These are phyloP conservation scores for Ustulina deusta DNA, from an alignment of 2,329 filamentous ascomycete genomes.

Conservation along the genomic window DNA sequence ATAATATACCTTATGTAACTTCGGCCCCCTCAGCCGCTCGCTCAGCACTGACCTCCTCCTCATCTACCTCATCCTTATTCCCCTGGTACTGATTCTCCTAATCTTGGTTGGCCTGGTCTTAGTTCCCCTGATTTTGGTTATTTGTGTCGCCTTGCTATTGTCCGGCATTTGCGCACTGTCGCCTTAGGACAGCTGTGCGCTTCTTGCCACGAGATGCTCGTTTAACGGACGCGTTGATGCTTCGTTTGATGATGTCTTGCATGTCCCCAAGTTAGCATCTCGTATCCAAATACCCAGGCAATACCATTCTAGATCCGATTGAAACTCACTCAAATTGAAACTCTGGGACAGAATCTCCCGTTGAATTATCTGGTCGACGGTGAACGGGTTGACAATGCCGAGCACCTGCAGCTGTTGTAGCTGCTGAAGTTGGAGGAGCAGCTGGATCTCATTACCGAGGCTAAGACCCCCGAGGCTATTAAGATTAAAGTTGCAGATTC, in stretches of 20 bases:
- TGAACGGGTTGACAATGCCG: constrained; percentile 44
- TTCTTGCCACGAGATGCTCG: constrained; percentile 41
- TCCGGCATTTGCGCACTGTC: constrained; percentile 36
- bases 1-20: constrained; percentile 6
- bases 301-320: background rate
- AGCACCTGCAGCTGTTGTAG: constrained; percentile 47
- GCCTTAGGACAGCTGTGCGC: constrained; percentile 42
- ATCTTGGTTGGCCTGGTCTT: background rate
- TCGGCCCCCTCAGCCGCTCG: too few species aligned
- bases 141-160: constrained; percentile 17
- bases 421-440: constrained; percentile 49
- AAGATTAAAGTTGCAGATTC: constrained; percentile 48
- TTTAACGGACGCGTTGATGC: constrained; percentile 43
- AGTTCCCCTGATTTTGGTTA: constrained; percentile 7
- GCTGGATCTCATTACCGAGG: constrained; percentile 46
- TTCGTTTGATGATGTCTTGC: constrained; percentile 47
- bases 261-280: constrained; percentile 23
- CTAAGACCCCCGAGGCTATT: constrained; percentile 41
- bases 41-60: too few species aligned
- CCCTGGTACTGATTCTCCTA: background rate
- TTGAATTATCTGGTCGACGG: constrained; percentile 45
- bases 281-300: background rate
- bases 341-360: constrained; percentile 45
- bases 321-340: constrained; percentile 43
- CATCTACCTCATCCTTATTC: too few species aligned